Percentiles rank a stretch among this genome's conserved stretches.
phyloP scores from a whole-genome alignment of 2,329 filamentous ascomycete genomes.

The Lasiodiplodia hormozganensis region DNA sequence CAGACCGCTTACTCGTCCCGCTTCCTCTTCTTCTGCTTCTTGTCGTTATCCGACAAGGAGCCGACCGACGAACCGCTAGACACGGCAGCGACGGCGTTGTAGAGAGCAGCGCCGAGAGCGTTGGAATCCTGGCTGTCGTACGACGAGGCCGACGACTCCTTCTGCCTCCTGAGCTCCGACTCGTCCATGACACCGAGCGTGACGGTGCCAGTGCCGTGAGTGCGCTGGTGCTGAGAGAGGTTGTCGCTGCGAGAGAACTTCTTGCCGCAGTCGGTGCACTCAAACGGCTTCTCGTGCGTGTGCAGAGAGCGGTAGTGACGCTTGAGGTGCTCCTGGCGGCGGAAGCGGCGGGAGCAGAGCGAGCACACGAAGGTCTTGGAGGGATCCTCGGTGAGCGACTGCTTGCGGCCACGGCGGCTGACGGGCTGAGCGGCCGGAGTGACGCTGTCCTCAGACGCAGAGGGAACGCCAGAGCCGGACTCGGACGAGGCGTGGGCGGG shows the following conservation, averaged over 20 bases:
- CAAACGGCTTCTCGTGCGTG: slow-evolving; percentile 98
- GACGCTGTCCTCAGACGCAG: slow-evolving; percentile 52
- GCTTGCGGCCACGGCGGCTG: slow-evolving; percentile 95
- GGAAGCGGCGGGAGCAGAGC: slow-evolving; percentile 95
- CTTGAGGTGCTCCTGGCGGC: slow-evolving; percentile 97
- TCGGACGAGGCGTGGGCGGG: slow-evolving; percentile 37
- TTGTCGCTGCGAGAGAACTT: slow-evolving; percentile 99
- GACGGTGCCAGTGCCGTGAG: slow-evolving; percentile 87
- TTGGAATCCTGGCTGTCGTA: slow-evolving; percentile 46
- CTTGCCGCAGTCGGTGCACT: slow-evolving; percentile 97
- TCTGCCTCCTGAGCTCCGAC: slow-evolving; percentile 57
- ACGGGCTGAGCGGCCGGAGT: slow-evolving; percentile 59
- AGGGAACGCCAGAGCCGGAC: slow-evolving; percentile 55
- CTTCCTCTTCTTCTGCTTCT: slow-evolving; percentile 71
- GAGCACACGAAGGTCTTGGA: slow-evolving; percentile 99
- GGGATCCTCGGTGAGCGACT: slow-evolving; percentile 95
- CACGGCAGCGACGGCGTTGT: slow-evolving; percentile 46
- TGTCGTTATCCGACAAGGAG: slow-evolving; percentile 48
- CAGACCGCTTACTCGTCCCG: slow-evolving; percentile 58
- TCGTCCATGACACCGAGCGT: slow-evolving; percentile 88
- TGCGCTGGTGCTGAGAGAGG: slow-evolving; percentile 92
- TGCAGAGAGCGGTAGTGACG: slow-evolving; percentile 98
- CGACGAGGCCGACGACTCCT: slow-evolving; percentile 32
- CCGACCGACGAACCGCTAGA: slow-evolving; percentile 38
- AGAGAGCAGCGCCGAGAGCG: slow-evolving; percentile 48